These are phyloP conservation scores for Grosmannia penicillata DNA, from an alignment of 2,329 filamentous ascomycete genomes.

Conservation along the genomic window DNA sequence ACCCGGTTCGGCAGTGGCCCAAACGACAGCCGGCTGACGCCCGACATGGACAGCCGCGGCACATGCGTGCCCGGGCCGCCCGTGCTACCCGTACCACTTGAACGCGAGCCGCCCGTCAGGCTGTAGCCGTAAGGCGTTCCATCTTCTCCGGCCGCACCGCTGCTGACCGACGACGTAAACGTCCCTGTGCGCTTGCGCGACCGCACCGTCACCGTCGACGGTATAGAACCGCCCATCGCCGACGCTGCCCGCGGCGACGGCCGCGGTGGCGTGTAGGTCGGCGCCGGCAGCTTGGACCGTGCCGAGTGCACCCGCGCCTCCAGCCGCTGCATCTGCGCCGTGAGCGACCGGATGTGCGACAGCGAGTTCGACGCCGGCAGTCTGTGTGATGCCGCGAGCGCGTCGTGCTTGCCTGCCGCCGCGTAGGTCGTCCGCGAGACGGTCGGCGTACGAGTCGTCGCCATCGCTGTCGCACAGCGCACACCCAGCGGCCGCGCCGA, in stretches of 20 bases:
- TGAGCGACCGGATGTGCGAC: slow-evolving; percentile 82
- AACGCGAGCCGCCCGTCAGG: no score
- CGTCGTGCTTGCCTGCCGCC: slow-evolving; percentile 31
- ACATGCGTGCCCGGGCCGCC: slow-evolving; percentile 25
- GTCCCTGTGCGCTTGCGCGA: slow-evolving; percentile 55
- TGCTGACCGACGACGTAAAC: slow-evolving; percentile 26
- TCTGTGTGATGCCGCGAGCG: slow-evolving; percentile 29
- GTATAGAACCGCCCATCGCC: slow-evolving; percentile 25
- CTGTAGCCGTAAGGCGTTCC: no score
- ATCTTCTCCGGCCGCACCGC: slow-evolving; percentile 28
- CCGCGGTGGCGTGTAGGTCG: slow-evolving; percentile 61
- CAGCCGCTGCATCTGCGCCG: slow-evolving; percentile 92
- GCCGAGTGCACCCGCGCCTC: slow-evolving; percentile 87
- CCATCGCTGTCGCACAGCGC: slow-evolving; percentile 31
- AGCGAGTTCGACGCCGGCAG: slow-evolving; percentile 55
- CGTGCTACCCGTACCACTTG: no score
- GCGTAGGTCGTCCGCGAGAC: slow-evolving; percentile 29
- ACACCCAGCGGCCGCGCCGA: slow-evolving; percentile 16
- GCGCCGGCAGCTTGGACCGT: slow-evolving; percentile 79
- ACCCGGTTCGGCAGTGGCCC: slow-evolving; percentile 44
- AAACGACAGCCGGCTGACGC: slow-evolving; percentile 49
- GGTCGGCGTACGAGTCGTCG: slow-evolving; percentile 26
- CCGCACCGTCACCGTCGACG: slow-evolving; percentile 48
- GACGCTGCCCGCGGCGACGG: slow-evolving; percentile 57
- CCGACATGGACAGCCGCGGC: slow-evolving; percentile 44